Base-by-base conservation (phyloP, 192 early-diverging fungal species). In the Allomyces arbusculus region DNA sequence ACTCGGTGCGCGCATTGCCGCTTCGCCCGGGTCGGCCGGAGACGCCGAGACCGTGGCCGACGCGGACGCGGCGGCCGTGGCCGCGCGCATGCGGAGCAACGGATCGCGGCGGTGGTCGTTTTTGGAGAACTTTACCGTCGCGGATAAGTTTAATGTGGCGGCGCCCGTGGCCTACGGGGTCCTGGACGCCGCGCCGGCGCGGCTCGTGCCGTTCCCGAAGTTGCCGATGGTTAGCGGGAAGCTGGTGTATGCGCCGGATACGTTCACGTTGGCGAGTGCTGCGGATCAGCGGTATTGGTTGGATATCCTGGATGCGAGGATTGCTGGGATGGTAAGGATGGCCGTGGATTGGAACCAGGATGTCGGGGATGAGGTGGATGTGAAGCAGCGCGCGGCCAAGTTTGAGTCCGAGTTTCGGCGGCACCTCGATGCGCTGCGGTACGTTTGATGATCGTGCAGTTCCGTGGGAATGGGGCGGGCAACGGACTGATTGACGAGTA, bases 51-150 rank as follows among this genome's bases (percentile, higher is more conserved):
- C 33, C 7, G 33, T 40, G 33, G 33, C 33, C 7, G 33, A 40
- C 33, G 33, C 33, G 33, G 33, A 40, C 33, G 33, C 33, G 33
- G 33, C 33, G 5, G 33, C 33, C 4, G 4, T 40, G 4, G 7
- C 33, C 33, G 33, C 33, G 33, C 33, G 33, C 33, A 7, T 40
- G 7, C 33, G 33, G 7, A 45, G n/a, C n/a, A n/a, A n/a, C n/a
- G n/a, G n/a, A n/a, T n/a, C 61, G 9, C 28, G 22, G 26, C 61
- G 40, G 58, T 14, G 61, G 64, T 92, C 91, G 63, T 92, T 89
- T 64, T 86, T 82, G 4, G 91, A 94, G 75, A 94, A 91, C 72
- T 92, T 91, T 69, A 82, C 80, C 8, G 76, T 82, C 3, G 72
- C 83, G 12, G 73, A 81, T 62, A 75, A 78, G 44, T 80, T 85